Conservation (phyloP, 2,329 filamentous ascomycete genomes). For the Beauveria medogensis region DNA sequence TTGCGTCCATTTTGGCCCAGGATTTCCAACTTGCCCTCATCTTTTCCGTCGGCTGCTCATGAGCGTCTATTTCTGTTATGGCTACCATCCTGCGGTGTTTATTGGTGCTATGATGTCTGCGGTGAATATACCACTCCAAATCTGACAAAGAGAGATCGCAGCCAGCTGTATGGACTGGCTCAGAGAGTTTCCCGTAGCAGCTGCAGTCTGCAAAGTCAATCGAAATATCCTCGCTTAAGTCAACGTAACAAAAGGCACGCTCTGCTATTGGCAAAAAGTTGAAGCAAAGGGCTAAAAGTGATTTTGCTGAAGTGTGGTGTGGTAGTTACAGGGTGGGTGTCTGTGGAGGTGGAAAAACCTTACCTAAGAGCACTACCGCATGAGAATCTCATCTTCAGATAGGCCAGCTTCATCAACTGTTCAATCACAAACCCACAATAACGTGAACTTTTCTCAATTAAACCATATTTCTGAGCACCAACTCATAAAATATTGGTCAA, state of each 20-base stretch:
- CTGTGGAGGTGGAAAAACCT: not conserved
- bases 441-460: not conserved
- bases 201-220: too few species aligned
- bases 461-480: too few species aligned
- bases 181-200: too few species aligned
- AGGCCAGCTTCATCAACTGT: not conserved
- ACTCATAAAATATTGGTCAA: not conserved
- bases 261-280: not conserved
- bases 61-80: constrained; percentile 56
- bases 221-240: not conserved
- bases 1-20: constrained; percentile 53
- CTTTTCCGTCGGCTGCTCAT: constrained; percentile 65
- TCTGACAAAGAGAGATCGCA: too few species aligned
- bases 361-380: not conserved
- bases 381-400: not conserved
- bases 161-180: not conserved
- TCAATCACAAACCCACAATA: not conserved
- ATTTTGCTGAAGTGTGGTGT: not conserved
- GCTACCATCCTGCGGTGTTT: not conserved
- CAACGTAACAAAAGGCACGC: not conserved
- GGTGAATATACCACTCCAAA: too few species aligned
- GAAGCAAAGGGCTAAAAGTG: not conserved
- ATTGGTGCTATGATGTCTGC: not conserved
- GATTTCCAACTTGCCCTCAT: constrained; percentile 68
- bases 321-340: not conserved